Conservation (phyloP, 495 filamentous ascomycete species). For the Tuber brumale region DNA sequence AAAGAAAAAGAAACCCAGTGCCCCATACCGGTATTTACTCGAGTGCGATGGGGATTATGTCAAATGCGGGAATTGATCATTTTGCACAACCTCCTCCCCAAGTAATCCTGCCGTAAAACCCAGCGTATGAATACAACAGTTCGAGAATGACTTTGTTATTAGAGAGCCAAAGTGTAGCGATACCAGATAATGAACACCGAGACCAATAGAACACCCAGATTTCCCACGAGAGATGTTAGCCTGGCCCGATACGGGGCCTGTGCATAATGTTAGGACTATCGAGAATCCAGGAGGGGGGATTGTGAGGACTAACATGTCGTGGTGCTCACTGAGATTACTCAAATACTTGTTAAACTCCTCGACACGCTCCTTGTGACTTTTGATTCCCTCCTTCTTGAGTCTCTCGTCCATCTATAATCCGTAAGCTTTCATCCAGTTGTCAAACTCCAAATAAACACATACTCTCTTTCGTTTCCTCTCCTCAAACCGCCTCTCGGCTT, state of each 20-base stretch:
- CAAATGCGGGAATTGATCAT: not conserved
- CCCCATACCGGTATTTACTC: not conserved
- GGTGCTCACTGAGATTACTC: conserved; percentile 86
- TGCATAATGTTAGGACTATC: conserved; percentile 20
- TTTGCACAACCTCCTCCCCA: not conserved
- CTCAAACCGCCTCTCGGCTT: conserved; percentile 72
- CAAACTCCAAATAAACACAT: conserved; percentile 42
- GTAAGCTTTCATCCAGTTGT: conserved; percentile 12
- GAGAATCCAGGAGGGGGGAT: not conserved
- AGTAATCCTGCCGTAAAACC: not conserved
- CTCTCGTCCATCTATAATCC: conserved; percentile 57
- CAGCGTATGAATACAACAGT: not conserved
- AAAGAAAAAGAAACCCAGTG: not conserved
- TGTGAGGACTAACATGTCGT: conserved; percentile 64
- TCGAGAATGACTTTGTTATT: conserved; percentile 8
- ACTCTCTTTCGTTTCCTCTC: conserved; percentile 74
- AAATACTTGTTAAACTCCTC: conserved; percentile 94
- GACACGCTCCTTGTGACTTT: conserved; percentile 94
- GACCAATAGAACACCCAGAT: conserved; percentile 9
- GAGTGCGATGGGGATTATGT: not conserved
- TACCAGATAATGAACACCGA: conserved; percentile 15
- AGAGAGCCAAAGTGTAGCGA: conserved; percentile 4
- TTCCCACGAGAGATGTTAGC: conserved; percentile 30
- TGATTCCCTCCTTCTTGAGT: conserved; percentile 67
- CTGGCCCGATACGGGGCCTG: conserved; percentile 42